Conservation (phyloP, 495 filamentous ascomycete species). For the Daldinia decipiens region DNA sequence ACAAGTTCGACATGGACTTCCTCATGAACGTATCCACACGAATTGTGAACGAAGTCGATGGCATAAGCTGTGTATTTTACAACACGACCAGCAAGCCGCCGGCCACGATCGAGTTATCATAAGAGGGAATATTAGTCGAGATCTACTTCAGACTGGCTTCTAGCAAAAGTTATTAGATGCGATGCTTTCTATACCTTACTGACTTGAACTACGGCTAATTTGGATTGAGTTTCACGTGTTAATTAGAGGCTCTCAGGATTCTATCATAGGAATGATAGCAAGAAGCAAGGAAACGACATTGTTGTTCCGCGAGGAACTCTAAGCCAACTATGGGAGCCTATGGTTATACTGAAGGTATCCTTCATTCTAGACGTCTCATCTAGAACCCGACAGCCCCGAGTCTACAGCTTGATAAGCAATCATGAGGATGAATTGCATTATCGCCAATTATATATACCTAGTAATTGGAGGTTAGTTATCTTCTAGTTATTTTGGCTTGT, state of each 20-base stretch:
- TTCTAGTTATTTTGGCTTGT: not conserved
- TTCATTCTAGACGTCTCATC: too few relatives aligned
- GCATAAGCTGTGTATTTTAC: conserved; percentile 66
- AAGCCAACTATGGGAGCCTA: too few relatives aligned
- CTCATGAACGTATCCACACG: conserved; percentile 72
- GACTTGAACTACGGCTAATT: too few relatives aligned
- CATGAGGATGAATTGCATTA: not conserved
- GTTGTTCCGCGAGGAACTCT: too few relatives aligned
- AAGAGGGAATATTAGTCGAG: conserved; percentile 24
- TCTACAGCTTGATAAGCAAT: not conserved
- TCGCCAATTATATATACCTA: not conserved
- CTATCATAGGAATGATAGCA: too few relatives aligned
- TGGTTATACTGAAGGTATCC: too few relatives aligned
- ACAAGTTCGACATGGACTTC: conserved; percentile 73
- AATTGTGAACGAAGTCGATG: conserved; percentile 88
- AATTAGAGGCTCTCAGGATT: not conserved
- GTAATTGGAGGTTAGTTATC: not conserved
- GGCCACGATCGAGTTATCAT: conserved; percentile 81
- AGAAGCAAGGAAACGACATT: too few relatives aligned
- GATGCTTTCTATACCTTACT: not conserved
- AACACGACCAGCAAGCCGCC: conserved; percentile 83
- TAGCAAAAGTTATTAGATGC: not conserved
- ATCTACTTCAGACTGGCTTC: not conserved
- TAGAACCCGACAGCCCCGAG: too few relatives aligned
- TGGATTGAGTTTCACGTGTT: not conserved